A percentile compares a stretch with the other conserved stretches of the same genome.
phyloP scores from a whole-genome alignment of 139 green algal genomes.

The Coelastrella sp. region DNA sequence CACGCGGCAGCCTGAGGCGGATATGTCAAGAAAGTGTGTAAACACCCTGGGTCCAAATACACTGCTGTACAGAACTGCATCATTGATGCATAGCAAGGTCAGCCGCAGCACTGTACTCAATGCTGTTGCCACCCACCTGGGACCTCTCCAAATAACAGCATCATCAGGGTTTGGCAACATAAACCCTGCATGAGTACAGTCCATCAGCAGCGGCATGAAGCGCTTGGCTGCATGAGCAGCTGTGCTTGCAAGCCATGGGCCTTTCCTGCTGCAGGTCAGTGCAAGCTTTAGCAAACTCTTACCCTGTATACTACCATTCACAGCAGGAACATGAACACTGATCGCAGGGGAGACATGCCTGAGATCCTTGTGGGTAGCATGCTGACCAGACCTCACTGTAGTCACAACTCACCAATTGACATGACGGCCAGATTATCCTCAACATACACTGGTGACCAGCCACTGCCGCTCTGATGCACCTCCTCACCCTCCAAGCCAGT shows the following conservation, averaged over 20 bases:
- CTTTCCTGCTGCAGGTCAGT: background rate
- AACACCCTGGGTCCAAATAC: background rate
- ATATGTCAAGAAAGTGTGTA: background rate
- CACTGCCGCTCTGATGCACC: conserved; percentile 87
- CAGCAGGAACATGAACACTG: background rate
- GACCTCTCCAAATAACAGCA: conserved; percentile 97
- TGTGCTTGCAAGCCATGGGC: no score
- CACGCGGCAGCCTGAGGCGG: background rate
- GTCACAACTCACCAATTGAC: conserved; percentile 84
- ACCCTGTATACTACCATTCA: no score
- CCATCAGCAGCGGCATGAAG: background rate
- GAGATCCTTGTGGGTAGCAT: no score
- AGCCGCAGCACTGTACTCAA: background rate
- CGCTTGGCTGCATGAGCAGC: no score
- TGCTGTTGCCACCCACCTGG: conserved; percentile 58
- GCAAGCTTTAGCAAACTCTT: no score
- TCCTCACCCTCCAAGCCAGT: conserved; percentile 91
- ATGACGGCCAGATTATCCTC: conserved; percentile 97
- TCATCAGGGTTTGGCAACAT: conserved; percentile 96
- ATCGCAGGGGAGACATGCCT: background rate
- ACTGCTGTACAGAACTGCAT: background rate
- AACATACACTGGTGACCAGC: conserved; percentile 94
- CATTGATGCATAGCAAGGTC: background rate
- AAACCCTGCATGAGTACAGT: conserved; percentile 72
- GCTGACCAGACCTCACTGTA: no score